These are phyloP conservation scores for Exsudoporus frostii DNA, from an alignment of 768 basidiomycete genomes.

Conservation along the genomic window DNA sequence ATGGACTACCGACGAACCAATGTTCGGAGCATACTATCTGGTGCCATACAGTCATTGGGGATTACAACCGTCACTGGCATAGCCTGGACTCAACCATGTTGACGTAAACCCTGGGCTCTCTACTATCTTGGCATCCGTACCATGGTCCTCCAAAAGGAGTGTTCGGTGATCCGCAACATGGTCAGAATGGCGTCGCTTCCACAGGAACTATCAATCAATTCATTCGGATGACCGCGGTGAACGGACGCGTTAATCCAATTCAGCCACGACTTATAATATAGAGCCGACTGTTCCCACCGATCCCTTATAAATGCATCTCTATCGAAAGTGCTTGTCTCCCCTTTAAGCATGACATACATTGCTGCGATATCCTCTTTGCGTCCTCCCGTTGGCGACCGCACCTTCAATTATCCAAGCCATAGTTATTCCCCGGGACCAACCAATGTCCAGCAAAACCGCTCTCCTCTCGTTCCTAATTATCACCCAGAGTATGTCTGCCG, in stretches of 20 bases:
- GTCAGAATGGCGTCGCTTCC: background rate
- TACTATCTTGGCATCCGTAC: background rate
- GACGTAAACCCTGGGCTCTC: background rate
- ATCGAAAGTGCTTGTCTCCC: background rate
- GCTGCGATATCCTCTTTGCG: background rate
- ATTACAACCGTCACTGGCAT: background rate
- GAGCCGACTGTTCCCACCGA: too few species aligned
- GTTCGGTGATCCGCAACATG: background rate
- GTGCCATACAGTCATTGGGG: background rate
- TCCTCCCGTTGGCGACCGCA: background rate
- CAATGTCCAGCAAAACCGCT: background rate
- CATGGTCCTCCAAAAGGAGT: too few species aligned
- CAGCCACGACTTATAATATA: background rate
- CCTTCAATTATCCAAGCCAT: background rate
- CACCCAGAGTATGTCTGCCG: background rate
- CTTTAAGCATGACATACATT: background rate
- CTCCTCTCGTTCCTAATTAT: background rate
- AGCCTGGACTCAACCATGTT: background rate
- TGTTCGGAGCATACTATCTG: background rate
- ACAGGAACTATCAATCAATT: background rate
- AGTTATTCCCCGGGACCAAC: background rate
- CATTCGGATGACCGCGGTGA: background rate
- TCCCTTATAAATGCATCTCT: background rate
- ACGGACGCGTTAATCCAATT: background rate
- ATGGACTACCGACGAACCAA: background rate